These are phyloP conservation scores for Auriscalpium orientale DNA, from an alignment of 768 basidiomycete species.

Conservation along the genomic window DNA sequence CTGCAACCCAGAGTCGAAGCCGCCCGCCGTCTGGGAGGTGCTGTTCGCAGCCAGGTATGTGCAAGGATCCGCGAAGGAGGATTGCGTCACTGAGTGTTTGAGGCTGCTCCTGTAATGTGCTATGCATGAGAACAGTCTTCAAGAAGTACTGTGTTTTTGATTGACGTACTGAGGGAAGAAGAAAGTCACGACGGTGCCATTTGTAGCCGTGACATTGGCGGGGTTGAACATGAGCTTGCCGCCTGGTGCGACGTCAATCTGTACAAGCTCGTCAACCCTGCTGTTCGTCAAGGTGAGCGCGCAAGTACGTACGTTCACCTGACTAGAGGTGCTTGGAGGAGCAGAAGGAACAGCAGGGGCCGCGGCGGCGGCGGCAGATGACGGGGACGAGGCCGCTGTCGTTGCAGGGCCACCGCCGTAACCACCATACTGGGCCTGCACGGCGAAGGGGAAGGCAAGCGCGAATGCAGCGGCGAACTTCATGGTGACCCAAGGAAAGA, in stretches of 20 bases:
- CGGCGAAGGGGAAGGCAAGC: conserved; percentile 26
- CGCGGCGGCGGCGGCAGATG: conserved; percentile 16
- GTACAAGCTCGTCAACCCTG: not conserved
- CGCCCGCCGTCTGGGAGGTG: conserved; percentile 18
- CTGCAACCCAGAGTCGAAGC: conserved; percentile 50
- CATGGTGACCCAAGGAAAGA: conserved; percentile 13
- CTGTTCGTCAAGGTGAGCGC: too few relatives aligned
- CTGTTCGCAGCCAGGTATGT: conserved; percentile 34
- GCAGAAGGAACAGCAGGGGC: conserved; percentile 25
- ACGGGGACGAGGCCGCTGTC: too few relatives aligned
- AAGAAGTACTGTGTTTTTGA: not conserved
- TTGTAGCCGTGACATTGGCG: conserved; percentile 36
- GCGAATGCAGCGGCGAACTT: conserved; percentile 25
- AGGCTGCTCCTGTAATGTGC: conserved; percentile 1
- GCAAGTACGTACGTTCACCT: conserved; percentile 13
- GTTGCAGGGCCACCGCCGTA: too few relatives aligned
- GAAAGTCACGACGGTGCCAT: conserved; percentile 48
- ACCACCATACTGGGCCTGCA: conserved; percentile 32
- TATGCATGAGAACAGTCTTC: not conserved
- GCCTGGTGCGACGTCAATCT: conserved; percentile 39
- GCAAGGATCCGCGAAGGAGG: conserved; percentile 21
- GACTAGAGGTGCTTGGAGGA: conserved; percentile 13
- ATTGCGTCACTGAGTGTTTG: conserved; percentile 27
- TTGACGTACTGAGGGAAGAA: conserved; percentile 37
- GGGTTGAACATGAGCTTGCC: conserved; percentile 37